Base-by-base conservation (phyloP, 1,284 basidiomycete species). In the Ganoderma leucocontextum region DNA sequence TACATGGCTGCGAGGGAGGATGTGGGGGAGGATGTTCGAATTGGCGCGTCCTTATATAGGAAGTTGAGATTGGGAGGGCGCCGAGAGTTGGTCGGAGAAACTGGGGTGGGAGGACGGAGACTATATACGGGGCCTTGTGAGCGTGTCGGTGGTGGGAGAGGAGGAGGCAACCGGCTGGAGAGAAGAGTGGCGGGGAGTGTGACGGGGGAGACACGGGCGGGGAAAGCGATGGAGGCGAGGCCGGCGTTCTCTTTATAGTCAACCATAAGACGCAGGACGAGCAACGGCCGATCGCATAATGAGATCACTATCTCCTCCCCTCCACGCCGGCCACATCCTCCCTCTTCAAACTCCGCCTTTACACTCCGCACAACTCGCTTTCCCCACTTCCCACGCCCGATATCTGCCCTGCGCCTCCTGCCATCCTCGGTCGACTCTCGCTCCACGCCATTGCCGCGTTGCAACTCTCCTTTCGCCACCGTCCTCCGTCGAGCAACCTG, bases 151-250 rank as follows among this genome's bases (percentile, higher is more conserved):
- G 65, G 62, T 65, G 67, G 63, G 62, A 64, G 42, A 52, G 49
- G 41, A 52, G 55, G 25, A 41, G 36, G 36, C 22, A 44, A 63
- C 41, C 61, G 39, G 35, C 33, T 19, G 25, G 39, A 53, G 53
- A 17, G n/a, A 66, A 63, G 38, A 58, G 59, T 63, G 60, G 65
- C 53, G 68, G 64, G 66, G 66, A 67, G 57, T 69, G 70, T 67
- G 70, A 69, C 70, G 71, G 68, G 70, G 64, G 68, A 61, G 65
- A 44, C 66, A 70, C 66, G 68, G 71, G 69, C 69, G 71, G 68
- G 71, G 71, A 68, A 68, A 62, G 68, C 64, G 71, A 71, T 57
- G 70, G 62, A 64, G 63, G 58, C 67, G 61, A 72, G 64, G 59
- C 71, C 68, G 68, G 70, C 42, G 58, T 63, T 62, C 62, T 58